Conservation (phyloP, 2,329 filamentous ascomycete genomes). For the Plenodomus lindquistii region DNA sequence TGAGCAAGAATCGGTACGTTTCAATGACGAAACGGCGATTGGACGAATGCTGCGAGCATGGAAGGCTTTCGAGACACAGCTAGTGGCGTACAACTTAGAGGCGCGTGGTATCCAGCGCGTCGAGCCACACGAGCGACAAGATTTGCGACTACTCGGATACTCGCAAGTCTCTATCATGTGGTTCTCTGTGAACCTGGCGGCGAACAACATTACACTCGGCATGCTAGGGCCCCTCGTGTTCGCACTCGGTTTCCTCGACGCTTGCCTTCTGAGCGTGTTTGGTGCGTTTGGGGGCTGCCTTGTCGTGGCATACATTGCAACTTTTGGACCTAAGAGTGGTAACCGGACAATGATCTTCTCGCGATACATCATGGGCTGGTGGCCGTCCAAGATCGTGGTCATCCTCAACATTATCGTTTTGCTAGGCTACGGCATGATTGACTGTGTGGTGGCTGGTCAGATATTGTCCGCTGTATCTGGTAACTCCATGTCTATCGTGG, state of each 20-base stretch:
- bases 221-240: constrained; percentile 65
- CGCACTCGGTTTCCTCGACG: constrained; percentile 61
- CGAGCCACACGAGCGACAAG: constrained; percentile 58
- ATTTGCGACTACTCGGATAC: constrained; percentile 56
- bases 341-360: constrained; percentile 65
- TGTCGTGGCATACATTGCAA: constrained; percentile 63
- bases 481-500: constrained; percentile 63
- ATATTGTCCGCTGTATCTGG: constrained; percentile 68
- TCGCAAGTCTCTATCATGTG: constrained; percentile 62
- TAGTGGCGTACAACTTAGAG: constrained; percentile 60
- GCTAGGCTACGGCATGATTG: constrained; percentile 65
- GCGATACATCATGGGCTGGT: constrained; percentile 66
- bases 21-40: background rate
- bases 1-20: constrained; percentile 4
- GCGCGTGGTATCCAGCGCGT: constrained; percentile 65
- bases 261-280: constrained; percentile 60
- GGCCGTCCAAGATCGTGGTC: constrained; percentile 65
- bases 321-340: constrained; percentile 64
- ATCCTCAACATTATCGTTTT: constrained; percentile 66
- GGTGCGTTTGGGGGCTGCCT: constrained; percentile 60
- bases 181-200: constrained; percentile 65
- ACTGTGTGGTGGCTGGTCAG: constrained; percentile 69
- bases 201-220: constrained; percentile 67
- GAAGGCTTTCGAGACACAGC: constrained; percentile 46
- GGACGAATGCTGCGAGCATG: constrained; percentile 24